Evolutionary conservation across 1,139 yeast genomes (phyloP), one percentile per base, ranked within the genome.

Genomic region (Lodderomyces oxycetoniae): DNA sequence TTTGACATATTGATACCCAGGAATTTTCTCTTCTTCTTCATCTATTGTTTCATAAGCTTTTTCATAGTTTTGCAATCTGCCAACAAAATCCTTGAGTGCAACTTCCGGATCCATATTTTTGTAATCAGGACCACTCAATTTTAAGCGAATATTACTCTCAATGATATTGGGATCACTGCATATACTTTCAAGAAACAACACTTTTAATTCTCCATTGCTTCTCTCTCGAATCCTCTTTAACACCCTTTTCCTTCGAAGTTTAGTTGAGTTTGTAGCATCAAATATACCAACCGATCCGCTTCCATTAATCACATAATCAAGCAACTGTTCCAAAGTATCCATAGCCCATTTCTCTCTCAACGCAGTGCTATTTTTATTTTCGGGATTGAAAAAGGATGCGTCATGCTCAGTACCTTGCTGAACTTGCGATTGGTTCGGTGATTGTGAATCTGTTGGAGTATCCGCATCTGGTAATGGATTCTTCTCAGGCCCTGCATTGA

Each of bases 341-440:
- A 84, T 80, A 0, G 98, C 98, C 96, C 97, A 89, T 55, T 82
- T 77, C 48, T 91, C 97, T 41, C 97, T 72, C 33, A 88, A 64
- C 19, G 71, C 65, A 10, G 77, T 77, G 17, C 83, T 77, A 22
- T 74, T 65, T 31, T 67, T 61, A 53, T 91, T 88, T 40, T 77
- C 79, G 0, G 97, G 96, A 28, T 83, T 75, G 61, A 91, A 91
- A 54, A 91, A 91, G 40, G 74, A 81, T 0, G 97, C 96, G 39
- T 75, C 74, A 46, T 87, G 95, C 4, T 59, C 34, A 13, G 26
- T n/a, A 12, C 25, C 20, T n/a, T 27, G 14, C 14, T 7, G 11
- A n/a, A 19, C 26, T 10, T 19, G 27, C 20, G 41, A 45, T 17
- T 45, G 49, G 17, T 31, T 25, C 2, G 45, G 45, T 5, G 38